Base-by-base conservation (phyloP, 2,329 filamentous ascomycete species). In the Boeremia lycopersici region DNA sequence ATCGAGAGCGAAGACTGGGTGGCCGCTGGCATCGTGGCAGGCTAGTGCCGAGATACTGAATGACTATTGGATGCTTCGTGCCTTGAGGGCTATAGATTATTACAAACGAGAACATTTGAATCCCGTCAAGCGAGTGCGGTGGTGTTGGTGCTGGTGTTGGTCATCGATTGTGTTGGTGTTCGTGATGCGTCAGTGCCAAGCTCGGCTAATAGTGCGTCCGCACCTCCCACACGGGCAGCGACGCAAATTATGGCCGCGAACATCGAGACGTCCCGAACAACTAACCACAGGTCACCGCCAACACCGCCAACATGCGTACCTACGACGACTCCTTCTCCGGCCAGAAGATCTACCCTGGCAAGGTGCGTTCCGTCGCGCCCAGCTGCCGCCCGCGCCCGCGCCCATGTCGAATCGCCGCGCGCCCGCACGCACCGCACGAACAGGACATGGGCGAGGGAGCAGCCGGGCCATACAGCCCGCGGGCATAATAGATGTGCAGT, bases 271-370 rank as follows among this genome's bases (percentile, higher is more conserved):
- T 49, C 17, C 12, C 12, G 3, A 15, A 46, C 25, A 38, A 50
- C 38, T 45, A 68, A 74, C 67, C 66, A 62, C 68, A 73, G 72
- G 73, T 75, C 71, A 61, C 70, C 72, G 68, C 63, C 70, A 75
- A 64, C 74, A 75, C 78, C 78, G 78, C 79, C 82, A 86, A 82
- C 77, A 88, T 88, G 86, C 84, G 86, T 83, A 88, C 86, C 80
- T 90, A 89, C 87, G 87, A 90, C 82, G 87, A 90, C 77, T 84
- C 85, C 74, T 90, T 90, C 85, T 87, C 84, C 80, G 87, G 86
- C 75, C 82, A 86, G 81, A 89, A 88, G 83, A 89, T 90, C 82
- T 90, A 89, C 84, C 87, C 87, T 76, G 87, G 87, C 80, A 89
- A 89, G 87, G 87, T 89, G 83, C 78, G 84, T 74, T 64, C 48